These are phyloP conservation scores for Syzygium aqueum DNA, from an alignment of 345 rosid genomes.

Conservation along the genomic window DNA sequence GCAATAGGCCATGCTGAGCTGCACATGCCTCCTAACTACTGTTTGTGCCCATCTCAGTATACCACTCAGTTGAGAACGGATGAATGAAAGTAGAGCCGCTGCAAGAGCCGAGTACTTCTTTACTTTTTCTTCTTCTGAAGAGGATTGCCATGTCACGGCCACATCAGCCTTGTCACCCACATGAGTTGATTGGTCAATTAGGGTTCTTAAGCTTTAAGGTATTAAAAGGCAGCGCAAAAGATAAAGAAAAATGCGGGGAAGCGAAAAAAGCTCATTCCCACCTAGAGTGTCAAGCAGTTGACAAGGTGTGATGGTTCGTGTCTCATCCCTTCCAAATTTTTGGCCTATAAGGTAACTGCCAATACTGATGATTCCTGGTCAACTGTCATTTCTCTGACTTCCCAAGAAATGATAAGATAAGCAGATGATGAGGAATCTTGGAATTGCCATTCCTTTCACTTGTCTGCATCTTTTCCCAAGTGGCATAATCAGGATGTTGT, in stretches of 20 bases:
- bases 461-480: background rate
- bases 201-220: background rate
- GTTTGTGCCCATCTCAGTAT: background rate
- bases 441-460: background rate
- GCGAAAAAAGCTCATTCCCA: background rate
- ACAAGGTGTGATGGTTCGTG: background rate
- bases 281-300: background rate
- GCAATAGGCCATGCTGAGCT: background rate
- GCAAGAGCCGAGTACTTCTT: background rate
- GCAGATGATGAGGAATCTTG: background rate
- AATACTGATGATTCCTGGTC: background rate
- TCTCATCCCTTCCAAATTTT: background rate
- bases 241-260: background rate
- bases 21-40: background rate
- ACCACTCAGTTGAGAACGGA: background rate
- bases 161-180: background rate
- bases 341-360: background rate
- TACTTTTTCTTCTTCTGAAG: background rate
- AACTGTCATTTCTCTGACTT: background rate
- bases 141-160: background rate
- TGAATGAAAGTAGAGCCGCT: background rate
- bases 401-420: background rate
- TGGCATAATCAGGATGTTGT: background rate
- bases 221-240: background rate
- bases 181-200: background rate